Conservation (phyloP, 768 basidiomycete genomes). For the Pleurotus citrinopileatus region DNA sequence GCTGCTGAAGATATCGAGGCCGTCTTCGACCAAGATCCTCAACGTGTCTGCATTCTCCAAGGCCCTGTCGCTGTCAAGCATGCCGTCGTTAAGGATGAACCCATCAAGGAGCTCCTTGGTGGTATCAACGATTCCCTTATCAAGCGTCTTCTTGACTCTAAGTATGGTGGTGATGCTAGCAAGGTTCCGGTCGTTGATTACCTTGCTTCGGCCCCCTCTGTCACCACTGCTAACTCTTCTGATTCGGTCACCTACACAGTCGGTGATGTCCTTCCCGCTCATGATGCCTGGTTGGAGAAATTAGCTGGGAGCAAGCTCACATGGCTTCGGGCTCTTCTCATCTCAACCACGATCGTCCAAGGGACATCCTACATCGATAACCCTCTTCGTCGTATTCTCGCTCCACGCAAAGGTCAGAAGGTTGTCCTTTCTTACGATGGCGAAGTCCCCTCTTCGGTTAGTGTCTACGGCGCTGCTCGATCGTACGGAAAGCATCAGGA, state of each 20-base stretch:
- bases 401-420: constrained; percentile 77
- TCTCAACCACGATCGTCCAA: constrained; percentile 82
- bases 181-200: constrained; percentile 84
- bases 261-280: constrained; percentile 51
- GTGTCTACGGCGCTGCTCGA: constrained; percentile 75
- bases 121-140: constrained; percentile 80
- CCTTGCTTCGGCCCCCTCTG: constrained; percentile 49
- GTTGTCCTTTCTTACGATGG: constrained; percentile 56
- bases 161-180: constrained; percentile 72
- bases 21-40: constrained; percentile 97
- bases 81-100: constrained; percentile 86
- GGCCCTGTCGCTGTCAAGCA: constrained; percentile 94
- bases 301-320: constrained; percentile 78
- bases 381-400: constrained; percentile 82
- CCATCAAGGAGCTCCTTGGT: constrained; percentile 88
- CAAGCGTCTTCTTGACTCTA: constrained; percentile 71
- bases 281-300: constrained; percentile 75
- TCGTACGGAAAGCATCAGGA: constrained; percentile 72
- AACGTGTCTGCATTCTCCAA: constrained; percentile 96
- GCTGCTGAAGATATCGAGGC: constrained; percentile 98
- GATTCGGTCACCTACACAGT: constrained; percentile 49
- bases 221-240: constrained; percentile 25
- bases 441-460: constrained; percentile 54
- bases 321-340: constrained; percentile 87
- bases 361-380: constrained; percentile 86